Conservation (phyloP, 78 protist species). For the Monocercomonoides exilis region DNA sequence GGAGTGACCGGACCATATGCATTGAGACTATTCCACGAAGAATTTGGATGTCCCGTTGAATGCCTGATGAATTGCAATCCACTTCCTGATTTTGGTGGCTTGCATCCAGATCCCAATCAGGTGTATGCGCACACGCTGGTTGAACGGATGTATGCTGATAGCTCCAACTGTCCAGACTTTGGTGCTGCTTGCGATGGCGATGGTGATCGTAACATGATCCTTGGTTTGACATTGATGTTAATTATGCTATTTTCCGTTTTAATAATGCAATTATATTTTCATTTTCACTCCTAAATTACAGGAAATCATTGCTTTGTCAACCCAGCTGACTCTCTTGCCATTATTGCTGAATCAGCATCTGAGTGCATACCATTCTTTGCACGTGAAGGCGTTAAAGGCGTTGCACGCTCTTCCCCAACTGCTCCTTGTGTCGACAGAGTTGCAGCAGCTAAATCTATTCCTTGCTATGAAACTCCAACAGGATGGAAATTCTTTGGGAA, state of each 20-base stretch:
- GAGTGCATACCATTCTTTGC: neutral
- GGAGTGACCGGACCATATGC: constrained; percentile 93
- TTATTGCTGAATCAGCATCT: constrained; percentile 67
- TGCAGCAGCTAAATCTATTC: neutral
- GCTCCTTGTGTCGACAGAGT: constrained; percentile 46
- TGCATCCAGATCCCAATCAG: constrained; percentile 95
- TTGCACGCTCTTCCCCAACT: constrained; percentile 93
- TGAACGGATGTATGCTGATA: constrained; percentile 44
- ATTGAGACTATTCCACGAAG: constrained; percentile 54
- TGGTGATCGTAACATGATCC: constrained; percentile 93
- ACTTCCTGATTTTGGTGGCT: constrained; percentile 82
- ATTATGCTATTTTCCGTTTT: no score
- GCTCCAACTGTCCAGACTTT: constrained; percentile 48
- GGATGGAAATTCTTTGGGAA: constrained; percentile 98
- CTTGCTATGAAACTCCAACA: constrained; percentile 53
- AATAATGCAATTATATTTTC: no score
- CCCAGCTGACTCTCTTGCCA: constrained; percentile 92
- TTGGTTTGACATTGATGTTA: no score
- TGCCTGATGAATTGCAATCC: constrained; percentile 50
- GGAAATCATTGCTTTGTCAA: constrained; percentile 74
- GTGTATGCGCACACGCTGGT: constrained; percentile 86
- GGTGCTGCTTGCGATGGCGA: constrained; percentile 95
- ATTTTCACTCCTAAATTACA: no score
- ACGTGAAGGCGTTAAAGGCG: constrained; percentile 59
- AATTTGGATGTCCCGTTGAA: constrained; percentile 63